Base-by-base conservation (phyloP, 352 stramenopile species). In the Globisporangium abappressorium region DNA sequence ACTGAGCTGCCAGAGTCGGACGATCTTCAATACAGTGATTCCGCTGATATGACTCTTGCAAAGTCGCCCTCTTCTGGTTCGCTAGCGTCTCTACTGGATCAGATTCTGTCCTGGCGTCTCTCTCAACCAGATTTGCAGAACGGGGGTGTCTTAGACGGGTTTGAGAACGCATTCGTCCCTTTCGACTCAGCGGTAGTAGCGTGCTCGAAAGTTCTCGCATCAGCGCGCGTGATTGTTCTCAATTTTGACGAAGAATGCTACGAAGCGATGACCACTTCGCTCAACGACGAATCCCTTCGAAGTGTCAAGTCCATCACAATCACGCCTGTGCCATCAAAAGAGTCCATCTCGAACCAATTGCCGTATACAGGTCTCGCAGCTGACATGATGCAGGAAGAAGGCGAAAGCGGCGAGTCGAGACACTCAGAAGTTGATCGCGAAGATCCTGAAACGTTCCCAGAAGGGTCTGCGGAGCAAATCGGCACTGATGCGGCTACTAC, bases 71-170 rank as follows among this genome's bases (percentile, higher is more conserved):
- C 56, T 47, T 49, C 60, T 0, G 62, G 62, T 14, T 68, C 71
- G 36, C 41, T 88, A n/a, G 65, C 65, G n/a, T 55, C 61, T 24
- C 61, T 96, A 26, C 62, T 97, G 30, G 55, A 76, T 5, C 64
- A 83, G 12, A 81, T 97, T 36, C 30, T 97, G 43, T 28, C 66
- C 12, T 96, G 84, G 85, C 79, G 85, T 9, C 33, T 96, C 9
- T 51, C 58, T 0, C 80, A 90, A 58, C 61, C 77, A 24, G 90
- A 97, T 63, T 58, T 93, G n/a, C 72, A 74, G 47, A 72, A 63
- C 20, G 91, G 91, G 22, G 73, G 80, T 20, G 79, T 97, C 0
- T 62, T 97, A 43, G 91, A 97, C 64, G 80, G 83, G 0, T 86
- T 93, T 53, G 73, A 89, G 15, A 95, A 84, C 34, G 66, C 73